Conservation (phyloP, 768 basidiomycete genomes). For the Postia placenta region DNA sequence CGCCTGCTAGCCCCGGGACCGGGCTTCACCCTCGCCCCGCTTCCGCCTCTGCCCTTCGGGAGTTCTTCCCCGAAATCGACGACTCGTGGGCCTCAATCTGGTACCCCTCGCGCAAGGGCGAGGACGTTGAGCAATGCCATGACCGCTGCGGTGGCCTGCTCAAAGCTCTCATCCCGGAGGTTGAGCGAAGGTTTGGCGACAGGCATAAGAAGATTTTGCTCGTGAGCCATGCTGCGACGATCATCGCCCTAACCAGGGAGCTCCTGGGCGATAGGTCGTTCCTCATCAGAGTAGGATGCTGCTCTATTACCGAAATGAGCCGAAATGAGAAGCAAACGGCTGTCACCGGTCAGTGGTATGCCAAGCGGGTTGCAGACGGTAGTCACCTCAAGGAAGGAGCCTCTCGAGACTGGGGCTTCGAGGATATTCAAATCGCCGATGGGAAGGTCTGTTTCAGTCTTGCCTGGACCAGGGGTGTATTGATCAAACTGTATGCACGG, state of each 20-base stretch:
- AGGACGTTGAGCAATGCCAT: constrained; percentile 58
- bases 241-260: constrained; percentile 57
- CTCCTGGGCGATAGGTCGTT: constrained; percentile 48
- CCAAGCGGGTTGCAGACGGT: constrained; percentile 45
- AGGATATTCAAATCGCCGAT: constrained; percentile 55
- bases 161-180: constrained; percentile 40
- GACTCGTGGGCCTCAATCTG: constrained; percentile 57
- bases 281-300: constrained; percentile 66
- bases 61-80: constrained; percentile 58
- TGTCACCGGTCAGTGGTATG: constrained; percentile 41
- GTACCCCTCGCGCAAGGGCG: constrained; percentile 70
- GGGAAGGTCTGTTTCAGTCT: constrained; percentile 45
- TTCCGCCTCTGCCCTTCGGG: constrained; percentile 43
- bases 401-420: constrained; percentile 76
- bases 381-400: constrained; percentile 52
- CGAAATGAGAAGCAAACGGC: constrained; percentile 24
- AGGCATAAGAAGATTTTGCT: constrained; percentile 51
- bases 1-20: constrained; percentile 56
- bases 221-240: constrained; percentile 71
- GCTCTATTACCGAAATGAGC: constrained; percentile 56
- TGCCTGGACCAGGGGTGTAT: not conserved
- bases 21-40: constrained; percentile 75
- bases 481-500: not conserved
- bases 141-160: constrained; percentile 50
- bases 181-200: constrained; percentile 39